phyloP scores from a whole-genome alignment of 176 grass and related monocot species.

The Zea luxurians region DNA sequence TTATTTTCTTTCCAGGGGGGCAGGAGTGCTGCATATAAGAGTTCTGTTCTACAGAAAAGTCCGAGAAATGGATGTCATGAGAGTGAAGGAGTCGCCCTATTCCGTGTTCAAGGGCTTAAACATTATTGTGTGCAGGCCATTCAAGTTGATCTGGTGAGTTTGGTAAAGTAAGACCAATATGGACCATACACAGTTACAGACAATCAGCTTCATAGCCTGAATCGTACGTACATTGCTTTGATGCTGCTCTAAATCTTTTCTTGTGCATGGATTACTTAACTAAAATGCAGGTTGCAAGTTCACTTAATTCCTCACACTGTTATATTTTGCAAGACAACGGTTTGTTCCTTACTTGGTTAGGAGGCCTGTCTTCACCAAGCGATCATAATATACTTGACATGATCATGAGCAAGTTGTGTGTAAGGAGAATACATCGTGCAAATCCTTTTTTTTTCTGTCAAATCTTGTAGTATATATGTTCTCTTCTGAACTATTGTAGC shows the following conservation, averaged over 20 bases:
- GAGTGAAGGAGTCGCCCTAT: slow-evolving; percentile 59
- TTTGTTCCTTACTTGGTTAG: slow-evolving; percentile 66
- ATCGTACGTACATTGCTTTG: slow-evolving; percentile 8
- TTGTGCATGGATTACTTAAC: slow-evolving; percentile 18
- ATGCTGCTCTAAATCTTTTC: slow-evolving; percentile 1
- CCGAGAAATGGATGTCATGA: slow-evolving; percentile 43
- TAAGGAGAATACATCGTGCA: slow-evolving; percentile 41
- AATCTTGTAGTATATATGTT: not conserved
- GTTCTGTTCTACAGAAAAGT: slow-evolving; percentile 37
- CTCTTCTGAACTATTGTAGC: slow-evolving; percentile 17
- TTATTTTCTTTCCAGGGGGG: slow-evolving; percentile 52
- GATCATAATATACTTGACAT: slow-evolving; percentile 65
- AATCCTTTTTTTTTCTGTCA: not conserved
- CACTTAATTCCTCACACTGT: slow-evolving; percentile 76
- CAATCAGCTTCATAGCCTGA: not conserved
- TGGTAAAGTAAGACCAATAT: not conserved
- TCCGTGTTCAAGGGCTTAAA: slow-evolving; percentile 77
- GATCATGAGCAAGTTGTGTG: slow-evolving; percentile 65
- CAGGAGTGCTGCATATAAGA: slow-evolving; percentile 68
- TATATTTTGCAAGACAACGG: slow-evolving; percentile 78
- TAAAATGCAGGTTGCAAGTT: slow-evolving; percentile 54
- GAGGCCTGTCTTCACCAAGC: slow-evolving; percentile 54
- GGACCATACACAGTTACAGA: not conserved
- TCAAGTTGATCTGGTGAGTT: slow-evolving; percentile 85
- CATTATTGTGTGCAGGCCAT: slow-evolving; percentile 74